Conservation (phyloP, 2,329 filamentous ascomycete species). For the Didymella exigua region DNA sequence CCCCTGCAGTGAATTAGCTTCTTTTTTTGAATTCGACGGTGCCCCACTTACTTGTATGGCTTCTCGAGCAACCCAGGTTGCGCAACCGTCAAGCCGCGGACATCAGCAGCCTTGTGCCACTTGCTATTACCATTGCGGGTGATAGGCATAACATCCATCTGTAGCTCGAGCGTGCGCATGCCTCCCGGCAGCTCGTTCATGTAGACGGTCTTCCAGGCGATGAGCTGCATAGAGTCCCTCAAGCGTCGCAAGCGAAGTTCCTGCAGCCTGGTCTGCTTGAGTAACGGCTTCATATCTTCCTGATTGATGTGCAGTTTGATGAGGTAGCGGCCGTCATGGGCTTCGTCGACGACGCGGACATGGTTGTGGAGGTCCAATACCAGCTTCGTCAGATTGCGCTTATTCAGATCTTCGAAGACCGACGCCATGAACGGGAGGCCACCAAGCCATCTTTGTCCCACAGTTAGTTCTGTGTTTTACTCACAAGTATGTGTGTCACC, state of each 20-base stretch:
- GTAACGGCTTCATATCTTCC: conserved; percentile 33
- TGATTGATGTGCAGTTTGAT: conserved; percentile 31
- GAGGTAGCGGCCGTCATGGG: conserved; percentile 13
- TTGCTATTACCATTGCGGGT: conserved; percentile 24
- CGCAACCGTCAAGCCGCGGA: conserved; percentile 27
- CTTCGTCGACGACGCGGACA: conserved; percentile 22
- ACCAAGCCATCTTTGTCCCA: conserved; percentile 33
- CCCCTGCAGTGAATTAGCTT: conserved; percentile 26
- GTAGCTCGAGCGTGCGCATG: conserved; percentile 35
- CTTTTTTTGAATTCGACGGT: neutral
- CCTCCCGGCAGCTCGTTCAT: conserved; percentile 25
- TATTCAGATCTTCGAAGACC: conserved; percentile 30
- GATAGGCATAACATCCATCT: conserved; percentile 36
- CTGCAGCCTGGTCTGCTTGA: conserved; percentile 29
- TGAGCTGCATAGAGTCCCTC: conserved; percentile 32
- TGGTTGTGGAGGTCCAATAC: conserved; percentile 36
- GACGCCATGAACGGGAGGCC: conserved; percentile 33
- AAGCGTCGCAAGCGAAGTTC: conserved; percentile 40
- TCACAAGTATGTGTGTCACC: conserved; percentile 7
- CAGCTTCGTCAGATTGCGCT: conserved; percentile 31
- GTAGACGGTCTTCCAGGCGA: conserved; percentile 42
- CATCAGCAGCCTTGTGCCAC: conserved; percentile 33
- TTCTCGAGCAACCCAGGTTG: conserved; percentile 21
- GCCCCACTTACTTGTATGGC: conserved; percentile 31
- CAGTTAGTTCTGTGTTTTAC: neutral